A percentile compares a stretch with the other conserved stretches of the same genome.
These are phyloP conservation scores for Nicotiana sylvestris DNA, from an alignment of 257 asterid species.

Conservation along the genomic window DNA sequence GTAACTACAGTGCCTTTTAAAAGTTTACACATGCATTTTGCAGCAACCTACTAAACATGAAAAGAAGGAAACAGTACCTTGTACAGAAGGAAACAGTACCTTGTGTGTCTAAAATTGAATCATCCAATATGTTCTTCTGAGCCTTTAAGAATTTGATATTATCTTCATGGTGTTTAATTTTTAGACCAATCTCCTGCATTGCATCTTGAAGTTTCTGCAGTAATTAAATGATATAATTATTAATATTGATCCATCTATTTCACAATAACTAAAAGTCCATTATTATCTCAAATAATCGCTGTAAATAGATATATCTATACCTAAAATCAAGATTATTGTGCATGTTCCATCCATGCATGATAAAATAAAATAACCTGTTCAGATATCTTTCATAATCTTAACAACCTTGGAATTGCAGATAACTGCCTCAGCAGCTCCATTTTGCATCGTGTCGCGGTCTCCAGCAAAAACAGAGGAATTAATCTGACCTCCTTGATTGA, in stretches of 20 bases:
- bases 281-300: background rate
- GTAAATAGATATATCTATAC: background rate
- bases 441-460: conserved; percentile 22
- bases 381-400: background rate
- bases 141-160: conserved; percentile 44
- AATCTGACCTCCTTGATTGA: conserved; percentile 23
- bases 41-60: background rate
- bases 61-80: conserved; percentile 32
- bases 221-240: background rate
- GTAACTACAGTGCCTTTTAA: background rate
- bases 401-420: conserved; percentile 44
- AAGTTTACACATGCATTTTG: background rate
- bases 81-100: conserved; percentile 34
- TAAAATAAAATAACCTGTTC: background rate
- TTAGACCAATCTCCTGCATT: conserved; percentile 44
- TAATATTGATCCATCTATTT: background rate
- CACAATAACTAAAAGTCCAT: background rate
- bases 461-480: conserved; percentile 12
- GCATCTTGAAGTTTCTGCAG: conserved; percentile 69
- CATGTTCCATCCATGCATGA: background rate
- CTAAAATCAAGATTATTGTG: background rate
- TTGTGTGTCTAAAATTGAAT: conserved; percentile 51
- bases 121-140: conserved; percentile 43
- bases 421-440: conserved; percentile 24
- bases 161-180: conserved; percentile 68